Base-by-base conservation (phyloP, 352 stramenopile species). In the Globisporangium paroecandrum region DNA sequence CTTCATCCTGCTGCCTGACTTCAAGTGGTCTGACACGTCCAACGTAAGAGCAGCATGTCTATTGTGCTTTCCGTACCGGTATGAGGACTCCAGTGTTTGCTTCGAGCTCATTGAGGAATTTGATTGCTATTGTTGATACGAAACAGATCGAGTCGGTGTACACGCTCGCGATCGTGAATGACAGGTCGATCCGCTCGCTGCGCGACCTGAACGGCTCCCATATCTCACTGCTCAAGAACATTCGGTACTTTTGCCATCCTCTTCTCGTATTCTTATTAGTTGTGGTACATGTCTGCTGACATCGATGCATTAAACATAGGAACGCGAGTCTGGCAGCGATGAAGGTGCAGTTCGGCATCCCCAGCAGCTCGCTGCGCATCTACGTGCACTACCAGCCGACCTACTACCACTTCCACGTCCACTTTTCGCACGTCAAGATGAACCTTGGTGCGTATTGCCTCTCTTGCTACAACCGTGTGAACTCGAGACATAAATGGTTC, bases 341-440 rank as follows among this genome's bases (percentile, higher is more conserved):
- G n/a, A 65, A 68, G 18, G 22, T 70, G 47, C 84, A 90, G 61
- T 94, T 91, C 58, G 76, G 77, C n/a, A 72, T 89, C 2, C 57
- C 70, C 0, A 60, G 66, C 25, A 93, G 76, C 64, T 81, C 77
- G 13, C 63, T 96, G 34, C 87, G 89, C 60, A 77, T 93, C 71
- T 96, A 94, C 68, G 81, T 96, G 66, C 89, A 96, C 77, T 96
- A 96, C 59, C 89, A 94, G 76, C 89, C 89, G 32, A 93, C 89
- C 56, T 96, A 96, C 69, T 96, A 96, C 65, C 89, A 96, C 68
- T 79, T 96, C 58, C 89, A 96, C 63, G 84, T 96, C 18, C 89
- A 96, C 59, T 95, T 96, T 57, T 89, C 82, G 29, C 89, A 96
- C 68, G 76, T 95, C 49, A 93, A 93, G 68, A 87, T 95, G 73